Evolutionary conservation across 441 rosid species (phyloP).

Genomic region (Melastoma candidum): DNA sequence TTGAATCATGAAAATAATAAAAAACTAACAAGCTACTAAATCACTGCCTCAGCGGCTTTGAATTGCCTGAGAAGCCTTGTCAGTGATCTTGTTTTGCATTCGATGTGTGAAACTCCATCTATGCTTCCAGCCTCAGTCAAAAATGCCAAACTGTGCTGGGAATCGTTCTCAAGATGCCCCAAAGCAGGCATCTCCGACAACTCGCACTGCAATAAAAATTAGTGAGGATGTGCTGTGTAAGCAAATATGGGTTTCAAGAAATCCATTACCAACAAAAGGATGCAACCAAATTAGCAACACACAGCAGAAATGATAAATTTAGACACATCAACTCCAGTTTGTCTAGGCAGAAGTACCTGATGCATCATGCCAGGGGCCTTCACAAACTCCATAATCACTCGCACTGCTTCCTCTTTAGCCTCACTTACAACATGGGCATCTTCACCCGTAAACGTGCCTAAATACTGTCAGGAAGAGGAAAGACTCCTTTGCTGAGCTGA

Average conservation of each 20-base stretch:
- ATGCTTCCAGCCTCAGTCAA: slow-evolving; percentile 69
- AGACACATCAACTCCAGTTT: no score
- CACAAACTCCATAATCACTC: slow-evolving; percentile 68
- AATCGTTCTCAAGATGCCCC: slow-evolving; percentile 76
- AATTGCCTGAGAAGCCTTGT: slow-evolving; percentile 60
- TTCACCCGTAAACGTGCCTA: slow-evolving; percentile 79
- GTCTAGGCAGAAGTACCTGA: slow-evolving; percentile 45
- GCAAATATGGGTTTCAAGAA: background rate
- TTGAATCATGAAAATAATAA: background rate
- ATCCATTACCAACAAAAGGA: no score
- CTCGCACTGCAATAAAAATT: slow-evolving; percentile 63
- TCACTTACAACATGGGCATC: slow-evolving; percentile 51
- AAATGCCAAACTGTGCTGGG: slow-evolving; percentile 58
- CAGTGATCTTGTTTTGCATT: slow-evolving; percentile 74
- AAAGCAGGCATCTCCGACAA: slow-evolving; percentile 84
- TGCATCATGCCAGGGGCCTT: slow-evolving; percentile 73
- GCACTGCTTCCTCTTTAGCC: slow-evolving; percentile 93
- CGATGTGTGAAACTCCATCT: slow-evolving; percentile 66
- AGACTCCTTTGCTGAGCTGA: slow-evolving; percentile 67
- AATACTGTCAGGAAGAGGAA: slow-evolving; percentile 71
- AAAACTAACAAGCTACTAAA: slow-evolving; percentile 5
- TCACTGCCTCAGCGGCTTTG: slow-evolving; percentile 44
- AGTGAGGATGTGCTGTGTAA: slow-evolving; percentile 2
- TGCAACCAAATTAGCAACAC: no score
- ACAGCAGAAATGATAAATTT: no score